Base-by-base conservation (phyloP, 768 basidiomycete genomes). In the Tricholoma furcatifolium region DNA sequence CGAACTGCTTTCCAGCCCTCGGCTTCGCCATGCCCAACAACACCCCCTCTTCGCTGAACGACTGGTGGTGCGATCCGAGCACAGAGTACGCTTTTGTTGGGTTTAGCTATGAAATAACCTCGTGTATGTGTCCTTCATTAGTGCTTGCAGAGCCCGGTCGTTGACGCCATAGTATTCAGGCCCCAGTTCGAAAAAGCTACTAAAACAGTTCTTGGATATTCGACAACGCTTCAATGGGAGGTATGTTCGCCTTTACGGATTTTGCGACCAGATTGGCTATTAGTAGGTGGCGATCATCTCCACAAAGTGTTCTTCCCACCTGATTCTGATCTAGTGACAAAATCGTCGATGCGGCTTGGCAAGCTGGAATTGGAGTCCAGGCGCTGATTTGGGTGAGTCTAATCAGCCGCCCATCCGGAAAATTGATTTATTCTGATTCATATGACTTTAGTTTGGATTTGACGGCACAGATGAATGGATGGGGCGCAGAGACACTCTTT, bases 11-110 rank as follows among this genome's bases (percentile, higher is more conserved):
- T 56, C 62, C 62, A 20, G 62, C 62, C 15, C 43, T 63, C 20
- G 57, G 54, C 1, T 55, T 64, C 31, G 38, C 55, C 14, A 87
- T 82, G 81, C 88, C 87, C 3, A 60, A 65, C 1, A 43, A 61
- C 1, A 62, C 78, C 8, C 85, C 85, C 0, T 51, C 64, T 1
- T 77, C 78, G 2, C 49, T 74, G 32, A 67, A 69, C 9, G 70
- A 73, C 47, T 85, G 84, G 84, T 85, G 87, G 88, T 91, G 88
- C 62, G 64, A 78, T 50, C 63, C 69, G 34, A 67, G 70, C 49
- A 81, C 78, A 0, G 88, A 91, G 63, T 89, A 88, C 59, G 88
- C 80, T 0, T 91, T 91, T 63, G 67, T 90, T 45, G 88, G 87
- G 0, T 85, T 91, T 67, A 85, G 85, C 64, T 91, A 91, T 58